These are phyloP conservation scores for Neonectria coccinea DNA, from an alignment of 2,329 filamentous ascomycete species.

Conservation along the genomic window DNA sequence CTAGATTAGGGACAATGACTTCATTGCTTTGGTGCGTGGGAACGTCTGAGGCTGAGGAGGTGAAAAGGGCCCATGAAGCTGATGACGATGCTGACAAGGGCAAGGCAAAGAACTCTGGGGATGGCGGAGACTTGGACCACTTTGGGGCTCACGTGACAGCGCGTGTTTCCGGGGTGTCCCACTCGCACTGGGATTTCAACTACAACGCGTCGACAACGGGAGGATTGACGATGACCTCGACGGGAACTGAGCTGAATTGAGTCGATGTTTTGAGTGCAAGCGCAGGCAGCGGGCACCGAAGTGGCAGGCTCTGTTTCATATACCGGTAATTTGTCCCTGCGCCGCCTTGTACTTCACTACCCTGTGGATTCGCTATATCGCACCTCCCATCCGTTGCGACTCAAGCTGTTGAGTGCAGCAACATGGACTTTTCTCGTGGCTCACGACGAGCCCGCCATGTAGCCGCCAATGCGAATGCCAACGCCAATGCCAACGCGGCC, in stretches of 20 bases:
- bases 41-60: neutral
- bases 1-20: constrained; percentile 2
- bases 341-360: neutral
- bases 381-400: neutral
- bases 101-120: neutral
- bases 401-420: neutral
- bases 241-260: neutral
- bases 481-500: constrained; percentile 5
- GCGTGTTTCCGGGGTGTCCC: constrained; percentile 9
- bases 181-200: constrained; percentile 9
- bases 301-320: neutral
- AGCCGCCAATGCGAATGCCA: constrained; percentile 35
- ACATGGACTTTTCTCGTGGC: constrained; percentile 48
- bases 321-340: neutral
- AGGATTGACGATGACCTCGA: neutral
- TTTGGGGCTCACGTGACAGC: constrained; percentile 22
- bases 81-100: constrained; percentile 7
- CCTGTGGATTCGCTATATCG: too few species aligned
- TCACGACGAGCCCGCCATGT: constrained; percentile 49
- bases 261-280: neutral
- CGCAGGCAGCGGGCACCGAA: neutral
- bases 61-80: constrained; percentile 9
- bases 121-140: neutral
- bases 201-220: constrained; percentile 8
- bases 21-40: neutral